These are phyloP conservation scores for Malus fusca DNA, from an alignment of 306 rosid species.

Conservation along the genomic window DNA sequence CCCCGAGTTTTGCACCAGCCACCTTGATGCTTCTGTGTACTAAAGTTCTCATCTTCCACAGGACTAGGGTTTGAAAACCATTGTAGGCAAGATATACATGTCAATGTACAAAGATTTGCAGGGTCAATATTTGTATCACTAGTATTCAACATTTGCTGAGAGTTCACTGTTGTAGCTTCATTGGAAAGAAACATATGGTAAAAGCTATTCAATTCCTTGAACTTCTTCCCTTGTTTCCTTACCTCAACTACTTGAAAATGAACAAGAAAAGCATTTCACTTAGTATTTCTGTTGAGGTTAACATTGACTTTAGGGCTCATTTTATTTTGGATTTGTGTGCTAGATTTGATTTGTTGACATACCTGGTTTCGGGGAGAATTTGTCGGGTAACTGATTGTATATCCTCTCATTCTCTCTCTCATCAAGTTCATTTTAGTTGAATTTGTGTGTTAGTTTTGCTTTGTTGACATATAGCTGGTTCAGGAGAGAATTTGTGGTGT, in stretches of 20 bases:
- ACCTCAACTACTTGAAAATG: background rate
- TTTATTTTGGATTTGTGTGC: background rate
- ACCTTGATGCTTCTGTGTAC: conserved; percentile 5
- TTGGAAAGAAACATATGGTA: conserved; percentile 2
- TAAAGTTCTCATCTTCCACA: background rate
- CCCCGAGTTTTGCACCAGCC: background rate
- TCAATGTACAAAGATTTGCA: conserved; percentile 26
- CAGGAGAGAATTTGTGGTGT: too few species aligned
- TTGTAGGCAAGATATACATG: conserved; percentile 16
- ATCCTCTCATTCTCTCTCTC: too few species aligned
- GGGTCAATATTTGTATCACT: background rate
- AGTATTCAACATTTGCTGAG: conserved; percentile 10
- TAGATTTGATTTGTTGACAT: background rate
- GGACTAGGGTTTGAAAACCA: conserved; percentile 11
- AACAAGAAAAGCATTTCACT: background rate
- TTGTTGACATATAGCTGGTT: too few species aligned
- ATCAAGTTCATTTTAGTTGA: too few species aligned
- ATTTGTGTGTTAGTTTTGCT: too few species aligned
- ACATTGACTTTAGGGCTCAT: background rate
- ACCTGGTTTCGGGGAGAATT: background rate
- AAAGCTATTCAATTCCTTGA: background rate
- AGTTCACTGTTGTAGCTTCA: background rate
- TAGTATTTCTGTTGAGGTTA: background rate
- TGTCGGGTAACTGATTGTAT: too few species aligned
- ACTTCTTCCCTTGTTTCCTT: background rate